phyloP scores from a whole-genome alignment of 495 filamentous ascomycete genomes.

The Xylaria telfairii region DNA sequence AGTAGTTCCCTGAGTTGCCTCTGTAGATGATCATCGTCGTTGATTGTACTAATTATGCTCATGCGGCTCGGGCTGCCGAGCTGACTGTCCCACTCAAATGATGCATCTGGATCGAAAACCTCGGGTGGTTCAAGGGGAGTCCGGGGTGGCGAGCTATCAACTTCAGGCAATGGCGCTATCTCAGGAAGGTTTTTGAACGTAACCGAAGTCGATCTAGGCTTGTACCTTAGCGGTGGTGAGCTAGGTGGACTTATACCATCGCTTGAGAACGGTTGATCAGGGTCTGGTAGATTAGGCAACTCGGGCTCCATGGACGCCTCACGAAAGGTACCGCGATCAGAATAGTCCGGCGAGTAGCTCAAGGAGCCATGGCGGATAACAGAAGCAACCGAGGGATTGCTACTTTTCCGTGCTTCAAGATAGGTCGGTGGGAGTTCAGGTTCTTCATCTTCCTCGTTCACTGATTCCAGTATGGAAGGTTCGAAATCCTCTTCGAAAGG shows the following conservation, averaged over 20 bases:
- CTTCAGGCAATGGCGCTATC: slow-evolving; percentile 42
- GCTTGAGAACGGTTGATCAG: slow-evolving; percentile 42
- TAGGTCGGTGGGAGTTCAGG: slow-evolving; percentile 38
- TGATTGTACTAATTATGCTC: slow-evolving; percentile 34
- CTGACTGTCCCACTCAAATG: slow-evolving; percentile 43
- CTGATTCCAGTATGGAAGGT: slow-evolving; percentile 41
- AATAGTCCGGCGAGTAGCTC: slow-evolving; percentile 34
- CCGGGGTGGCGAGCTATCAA: slow-evolving; percentile 31
- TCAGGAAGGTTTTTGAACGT: slow-evolving; percentile 52
- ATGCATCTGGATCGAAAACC: slow-evolving; percentile 40
- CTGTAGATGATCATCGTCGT: slow-evolving; percentile 72
- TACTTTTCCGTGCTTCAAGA: slow-evolving; percentile 36
- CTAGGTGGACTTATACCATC: slow-evolving; percentile 48
- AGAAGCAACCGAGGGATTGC: slow-evolving; percentile 48
- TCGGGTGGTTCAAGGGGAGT: slow-evolving; percentile 30
- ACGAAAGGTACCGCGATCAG: slow-evolving; percentile 32
- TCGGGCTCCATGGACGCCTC: slow-evolving; percentile 45
- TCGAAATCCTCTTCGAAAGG: slow-evolving; percentile 50
- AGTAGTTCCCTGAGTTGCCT: slow-evolving; percentile 86
- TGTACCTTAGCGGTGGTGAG: slow-evolving; percentile 51
- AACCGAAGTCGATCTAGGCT: slow-evolving; percentile 47
- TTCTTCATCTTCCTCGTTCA: slow-evolving; percentile 41
- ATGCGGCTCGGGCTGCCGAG: slow-evolving; percentile 42
- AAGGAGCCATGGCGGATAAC: slow-evolving; percentile 45
- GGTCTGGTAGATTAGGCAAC: slow-evolving; percentile 39